Evolutionary conservation across 1,139 yeast genomes (phyloP), one percentile per base, ranked within the genome.

Genomic region (Pichia sp.): DNA sequence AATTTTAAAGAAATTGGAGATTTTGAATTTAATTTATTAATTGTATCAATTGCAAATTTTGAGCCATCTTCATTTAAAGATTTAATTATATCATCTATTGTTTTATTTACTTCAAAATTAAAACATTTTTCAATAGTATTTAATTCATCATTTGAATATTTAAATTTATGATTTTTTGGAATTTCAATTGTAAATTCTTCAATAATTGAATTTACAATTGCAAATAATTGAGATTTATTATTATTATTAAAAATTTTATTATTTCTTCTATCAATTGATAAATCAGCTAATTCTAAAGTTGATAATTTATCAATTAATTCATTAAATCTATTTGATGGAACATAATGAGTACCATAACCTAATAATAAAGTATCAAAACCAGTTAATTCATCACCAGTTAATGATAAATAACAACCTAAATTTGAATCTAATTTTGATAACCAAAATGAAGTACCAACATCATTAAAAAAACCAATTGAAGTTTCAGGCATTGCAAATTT

Each of bases 401-500:
- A 70, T 16, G 96, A 94, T 51, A 87, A 69, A 64, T 86, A 92
- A 61, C 82, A 77, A 39, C 97, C 97, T 50, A 90, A 67, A 58
- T 85, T 79, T 49, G 87, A 87, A 58, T 85, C 92, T 51, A 89
- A 67, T 55, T 87, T 76, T 35, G 96, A 87, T 55, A 94, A 70
- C 66, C 90, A 90, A 66, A 86, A 90, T 6, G 95, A 80, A 35
- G 95, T 83, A 37, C 97, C 98, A 9, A 92, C 97, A 63, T 92
- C 99, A 9, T 96, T 96, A 69, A 87, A 86, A 64, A 90, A 87
- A 0, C 99, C 99, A 62, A 94, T 92, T 57, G 87, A 92, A 74
- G 94, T 84, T 65, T 92, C 98, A 6, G 98, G 98, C 98, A 92
- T 94, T 50, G 97, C 96, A 67, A 90, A 77, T 60, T 82, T 75